Conservation (phyloP, 2,329 filamentous ascomycete species). For the Aspergillus sp. region DNA sequence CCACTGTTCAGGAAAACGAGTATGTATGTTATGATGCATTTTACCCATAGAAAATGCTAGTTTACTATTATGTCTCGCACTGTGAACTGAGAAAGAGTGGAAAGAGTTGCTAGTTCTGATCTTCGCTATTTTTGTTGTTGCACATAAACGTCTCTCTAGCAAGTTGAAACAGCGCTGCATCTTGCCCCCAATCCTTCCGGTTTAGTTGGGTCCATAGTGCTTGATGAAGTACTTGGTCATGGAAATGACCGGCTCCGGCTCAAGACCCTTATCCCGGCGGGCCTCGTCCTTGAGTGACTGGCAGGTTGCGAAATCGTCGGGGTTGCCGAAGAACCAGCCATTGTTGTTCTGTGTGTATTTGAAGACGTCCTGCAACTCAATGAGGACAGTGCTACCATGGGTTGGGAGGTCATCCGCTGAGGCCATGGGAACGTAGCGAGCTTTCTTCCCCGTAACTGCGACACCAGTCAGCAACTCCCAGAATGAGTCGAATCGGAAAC, state of each 20-base stretch:
- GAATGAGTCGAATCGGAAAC: background rate
- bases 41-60: too few relatives aligned
- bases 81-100: too few relatives aligned
- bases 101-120: too few relatives aligned
- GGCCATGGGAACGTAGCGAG: background rate
- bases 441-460: background rate
- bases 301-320: conserved; percentile 5
- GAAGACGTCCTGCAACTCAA: conserved; percentile 4
- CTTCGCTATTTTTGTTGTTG: background rate
- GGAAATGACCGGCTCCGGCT: background rate
- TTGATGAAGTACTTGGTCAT: background rate
- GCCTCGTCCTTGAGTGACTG: conserved; percentile 1
- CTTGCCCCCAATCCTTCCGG: background rate
- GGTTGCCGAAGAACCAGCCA: background rate
- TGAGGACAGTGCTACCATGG: background rate
- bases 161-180: background rate
- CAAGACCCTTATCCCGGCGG: background rate
- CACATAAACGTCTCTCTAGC: background rate
- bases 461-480: background rate
- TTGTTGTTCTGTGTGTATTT: background rate
- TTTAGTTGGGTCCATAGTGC: background rate
- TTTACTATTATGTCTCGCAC: too few relatives aligned
- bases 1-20: too few relatives aligned
- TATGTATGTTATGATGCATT: too few relatives aligned
- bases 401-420: background rate